A percentile compares a stretch with the other conserved stretches of the same genome.
These are phyloP conservation scores for Platismatia glauca DNA, from an alignment of 495 filamentous ascomycete species.

Conservation along the genomic window DNA sequence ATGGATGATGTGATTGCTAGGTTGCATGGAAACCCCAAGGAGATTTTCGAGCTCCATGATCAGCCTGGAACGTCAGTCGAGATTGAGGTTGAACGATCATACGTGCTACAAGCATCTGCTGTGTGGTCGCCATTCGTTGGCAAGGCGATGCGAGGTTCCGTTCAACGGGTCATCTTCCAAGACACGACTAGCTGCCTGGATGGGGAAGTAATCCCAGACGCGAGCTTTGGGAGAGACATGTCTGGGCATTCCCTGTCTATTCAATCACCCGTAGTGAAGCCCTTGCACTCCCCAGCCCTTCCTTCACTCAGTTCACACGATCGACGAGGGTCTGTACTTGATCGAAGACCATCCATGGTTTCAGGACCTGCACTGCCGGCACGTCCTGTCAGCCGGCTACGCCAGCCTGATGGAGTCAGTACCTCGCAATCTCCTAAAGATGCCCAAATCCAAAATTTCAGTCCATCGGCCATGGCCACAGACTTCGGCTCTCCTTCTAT, in stretches of 20 bases:
- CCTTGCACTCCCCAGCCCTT: conserved; percentile 27
- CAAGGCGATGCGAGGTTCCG: conserved; percentile 59
- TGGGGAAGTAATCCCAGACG: conserved; percentile 49
- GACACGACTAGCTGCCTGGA: conserved; percentile 70
- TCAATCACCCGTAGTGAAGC: conserved; percentile 45
- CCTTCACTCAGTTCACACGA: conserved; percentile 40
- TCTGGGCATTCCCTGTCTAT: conserved; percentile 53
- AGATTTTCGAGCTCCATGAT: conserved; percentile 81
- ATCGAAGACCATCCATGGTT: neutral
- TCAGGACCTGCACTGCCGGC: conserved; percentile 7
- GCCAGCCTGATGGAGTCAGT: conserved; percentile 23
- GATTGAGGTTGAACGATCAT: conserved; percentile 63
- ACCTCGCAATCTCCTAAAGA: conserved; percentile 22
- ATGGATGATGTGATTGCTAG: conserved; percentile 62
- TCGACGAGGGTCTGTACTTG: conserved; percentile 28
- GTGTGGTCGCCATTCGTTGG: conserved; percentile 71
- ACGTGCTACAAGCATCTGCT: conserved; percentile 44
- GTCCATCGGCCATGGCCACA: conserved; percentile 29
- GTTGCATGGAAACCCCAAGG: conserved; percentile 73
- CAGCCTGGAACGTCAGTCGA: conserved; percentile 67
- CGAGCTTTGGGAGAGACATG: conserved; percentile 62
- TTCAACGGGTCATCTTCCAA: conserved; percentile 73
- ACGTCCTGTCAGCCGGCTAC: conserved; percentile 16
- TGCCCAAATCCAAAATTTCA: conserved; percentile 15
- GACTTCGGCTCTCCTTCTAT: conserved; percentile 49